phyloP scores from a whole-genome alignment of 1,284 basidiomycete genomes.

The Schizophyllum commune region DNA sequence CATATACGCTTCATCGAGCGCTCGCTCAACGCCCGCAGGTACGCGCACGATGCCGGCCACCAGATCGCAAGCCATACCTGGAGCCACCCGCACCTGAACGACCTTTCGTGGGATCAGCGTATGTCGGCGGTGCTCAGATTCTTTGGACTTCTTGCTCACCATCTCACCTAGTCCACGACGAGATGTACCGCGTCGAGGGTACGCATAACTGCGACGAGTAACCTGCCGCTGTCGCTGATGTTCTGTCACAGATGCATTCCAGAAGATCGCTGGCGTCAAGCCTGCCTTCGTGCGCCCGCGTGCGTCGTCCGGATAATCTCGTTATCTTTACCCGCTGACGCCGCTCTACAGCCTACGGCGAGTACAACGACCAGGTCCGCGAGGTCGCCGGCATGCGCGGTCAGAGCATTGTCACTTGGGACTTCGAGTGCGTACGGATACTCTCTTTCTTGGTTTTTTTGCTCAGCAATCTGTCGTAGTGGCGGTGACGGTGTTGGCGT shows the following conservation, averaged over 20 bases:
- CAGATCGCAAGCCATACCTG: conserved; percentile 51
- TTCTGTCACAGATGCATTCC: conserved; percentile 30
- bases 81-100: conserved; percentile 40
- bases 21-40: conserved; percentile 19
- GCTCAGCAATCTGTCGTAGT: neutral
- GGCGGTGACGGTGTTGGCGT: conserved; percentile 6
- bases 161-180: conserved; percentile 20
- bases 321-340: neutral
- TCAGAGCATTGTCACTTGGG: conserved; percentile 33
- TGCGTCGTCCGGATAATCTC: conserved; percentile 14
- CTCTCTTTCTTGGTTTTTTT: neutral
- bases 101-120: conserved; percentile 33
- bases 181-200: conserved; percentile 39
- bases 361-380: conserved; percentile 40
- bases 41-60: conserved; percentile 30
- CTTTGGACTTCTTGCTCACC: neutral
- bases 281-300: conserved; percentile 41
- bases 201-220: conserved; percentile 4
- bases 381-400: conserved; percentile 19
- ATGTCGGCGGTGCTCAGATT: conserved; percentile 7
- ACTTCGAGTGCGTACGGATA: conserved; percentile 28
- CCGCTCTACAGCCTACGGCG: conserved; percentile 32
- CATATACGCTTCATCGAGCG: no score
- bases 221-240: neutral
- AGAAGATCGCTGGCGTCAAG: conserved; percentile 37